Percentiles rank a stretch among this genome's conserved stretches.
Conservation (phyloP, 345 rosid genomes). For the Eucalyptus decipiens region DNA sequence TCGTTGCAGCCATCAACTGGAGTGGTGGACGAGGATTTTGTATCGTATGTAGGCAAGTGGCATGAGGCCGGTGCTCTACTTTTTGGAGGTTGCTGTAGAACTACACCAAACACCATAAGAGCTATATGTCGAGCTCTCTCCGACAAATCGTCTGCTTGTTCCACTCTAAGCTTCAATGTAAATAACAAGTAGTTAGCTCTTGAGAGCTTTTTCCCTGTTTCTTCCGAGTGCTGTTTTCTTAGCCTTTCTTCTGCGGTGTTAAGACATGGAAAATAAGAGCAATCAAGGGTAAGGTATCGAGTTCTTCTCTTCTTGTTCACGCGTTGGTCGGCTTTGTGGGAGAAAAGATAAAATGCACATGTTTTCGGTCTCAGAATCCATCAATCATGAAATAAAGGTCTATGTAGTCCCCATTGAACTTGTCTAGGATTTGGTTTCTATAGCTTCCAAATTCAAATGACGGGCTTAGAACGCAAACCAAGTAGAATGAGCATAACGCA, state of each 20-base stretch:
- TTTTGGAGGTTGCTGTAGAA: constrained; percentile 91
- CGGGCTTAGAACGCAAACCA: background rate
- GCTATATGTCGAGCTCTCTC: constrained; percentile 45
- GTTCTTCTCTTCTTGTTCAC: background rate
- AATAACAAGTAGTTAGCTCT: background rate
- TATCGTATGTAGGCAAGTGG: constrained; percentile 64
- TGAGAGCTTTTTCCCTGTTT: background rate
- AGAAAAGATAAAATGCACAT: background rate
- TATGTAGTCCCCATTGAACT: background rate
- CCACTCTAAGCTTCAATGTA: background rate
- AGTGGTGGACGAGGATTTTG: constrained; percentile 57
- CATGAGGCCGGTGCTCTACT: constrained; percentile 62
- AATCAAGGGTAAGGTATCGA: background rate
- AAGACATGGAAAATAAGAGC: background rate
- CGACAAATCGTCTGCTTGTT: constrained; percentile 2
- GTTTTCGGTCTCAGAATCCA: background rate
- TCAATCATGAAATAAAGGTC: background rate
- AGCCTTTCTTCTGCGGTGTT: background rate
- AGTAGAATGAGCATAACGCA: background rate
- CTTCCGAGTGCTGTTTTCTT: background rate
- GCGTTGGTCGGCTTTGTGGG: background rate
- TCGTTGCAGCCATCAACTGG: constrained; percentile 43
- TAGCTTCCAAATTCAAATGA: background rate
- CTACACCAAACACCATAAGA: constrained; percentile 72
- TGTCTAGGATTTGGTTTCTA: background rate